Evolutionary conservation across 306 rosid species (phyloP), one percentile per base, ranked within the genome.

Genomic region (Vigna angularis): DNA sequence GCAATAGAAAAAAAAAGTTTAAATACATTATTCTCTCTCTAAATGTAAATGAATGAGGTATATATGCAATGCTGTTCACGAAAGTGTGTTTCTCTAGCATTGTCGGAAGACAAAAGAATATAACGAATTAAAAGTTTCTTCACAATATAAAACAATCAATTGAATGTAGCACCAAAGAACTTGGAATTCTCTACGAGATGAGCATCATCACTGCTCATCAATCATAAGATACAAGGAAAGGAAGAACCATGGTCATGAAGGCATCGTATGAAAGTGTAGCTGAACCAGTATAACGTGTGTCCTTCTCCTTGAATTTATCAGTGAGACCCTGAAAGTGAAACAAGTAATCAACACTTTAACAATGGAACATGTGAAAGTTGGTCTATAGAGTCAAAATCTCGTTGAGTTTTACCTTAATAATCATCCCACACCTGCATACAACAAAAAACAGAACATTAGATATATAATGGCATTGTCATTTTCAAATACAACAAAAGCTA

Each of bases 291-390:
- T 76, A 85, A 52, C 80, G 85, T 9, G 24, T 70, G 86, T 92
- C 98, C 86, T 90, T 94, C 90, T 88, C 95, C 82, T 92, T 94
- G 56, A 94, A 94, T 36, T 88, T 90, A 49, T 94, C 98, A 1
- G 98, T 94, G 82, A 92, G 80, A 20, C 98, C 97, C 98, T 94
- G 94, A 71, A 92, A 86, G 6, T 73, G 72, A 63, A 62, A 40
- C n/a, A 61, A 20, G 28, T 56, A 47, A 58, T 70, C 12, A 70
- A 75, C 64, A 69, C 38, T 45, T 51, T 70, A 53, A 63, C 9
- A 66, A 50, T 4, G 57, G 22, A 17, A 17, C 73, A 34, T 15
- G 50, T 13, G 22, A 42, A 42, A 76, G 18, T 17, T 30, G 51
- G 56, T n/a, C 14, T 72, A 49, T 80, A 63, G 69, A 38, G 77